Conservation (phyloP, 2,329 filamentous ascomycete genomes). For the Sarocladium kiliense region DNA sequence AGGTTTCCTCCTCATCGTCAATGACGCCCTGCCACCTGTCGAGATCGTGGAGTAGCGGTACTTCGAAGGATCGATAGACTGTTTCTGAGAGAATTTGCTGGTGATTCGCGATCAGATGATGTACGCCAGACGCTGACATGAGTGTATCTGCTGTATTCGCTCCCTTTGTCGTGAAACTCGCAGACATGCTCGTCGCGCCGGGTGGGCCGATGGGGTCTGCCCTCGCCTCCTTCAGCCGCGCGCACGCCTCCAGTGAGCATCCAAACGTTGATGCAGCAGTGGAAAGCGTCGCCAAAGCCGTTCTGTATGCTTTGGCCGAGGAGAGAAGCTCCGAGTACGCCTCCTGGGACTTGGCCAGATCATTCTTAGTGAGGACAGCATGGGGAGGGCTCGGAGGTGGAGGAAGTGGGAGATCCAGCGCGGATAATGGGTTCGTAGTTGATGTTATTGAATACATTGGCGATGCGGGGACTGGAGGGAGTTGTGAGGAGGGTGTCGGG, state of each 20-base stretch:
- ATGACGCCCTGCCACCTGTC: slow-evolving; percentile 60
- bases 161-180: slow-evolving; percentile 42
- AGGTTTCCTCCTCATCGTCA: slow-evolving; percentile 59
- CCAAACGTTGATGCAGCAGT: slow-evolving; percentile 59
- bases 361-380: slow-evolving; percentile 56
- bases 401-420: slow-evolving; percentile 56
- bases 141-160: slow-evolving; percentile 60
- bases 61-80: slow-evolving; percentile 63
- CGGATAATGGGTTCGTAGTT: slow-evolving; percentile 54
- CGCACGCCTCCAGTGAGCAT: slow-evolving; percentile 60
- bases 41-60: slow-evolving; percentile 63
- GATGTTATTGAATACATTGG: slow-evolving; percentile 60
- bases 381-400: slow-evolving; percentile 48
- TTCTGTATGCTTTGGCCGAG: slow-evolving; percentile 59
- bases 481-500: slow-evolving; percentile 49
- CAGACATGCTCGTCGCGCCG: slow-evolving; percentile 32
- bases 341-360: slow-evolving; percentile 57
- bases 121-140: slow-evolving; percentile 57
- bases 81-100: slow-evolving; percentile 66
- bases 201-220: slow-evolving; percentile 47
- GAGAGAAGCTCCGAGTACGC: slow-evolving; percentile 58
- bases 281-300: slow-evolving; percentile 56
- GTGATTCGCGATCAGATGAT: slow-evolving; percentile 65
- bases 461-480: slow-evolving; percentile 57
- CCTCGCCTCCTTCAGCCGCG: slow-evolving; percentile 62